Conservation (phyloP, 2,329 filamentous ascomycete species). For the Talaromyces sp. region DNA sequence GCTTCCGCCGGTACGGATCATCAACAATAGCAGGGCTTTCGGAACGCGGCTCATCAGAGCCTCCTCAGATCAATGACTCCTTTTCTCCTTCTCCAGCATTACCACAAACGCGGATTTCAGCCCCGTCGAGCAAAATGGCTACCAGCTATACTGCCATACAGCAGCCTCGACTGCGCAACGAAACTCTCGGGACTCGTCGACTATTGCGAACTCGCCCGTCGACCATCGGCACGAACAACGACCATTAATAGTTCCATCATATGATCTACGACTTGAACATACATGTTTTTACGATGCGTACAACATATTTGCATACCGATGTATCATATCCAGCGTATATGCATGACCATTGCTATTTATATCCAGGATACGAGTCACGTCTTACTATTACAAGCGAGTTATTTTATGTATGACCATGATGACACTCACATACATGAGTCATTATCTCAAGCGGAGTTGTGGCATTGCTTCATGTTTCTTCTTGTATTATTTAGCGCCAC, state of each 20-base stretch:
- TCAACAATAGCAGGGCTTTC: conserved; percentile 24
- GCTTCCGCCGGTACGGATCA: conserved; percentile 39
- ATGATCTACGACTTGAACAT: background rate
- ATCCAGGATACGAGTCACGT: conserved; percentile 4
- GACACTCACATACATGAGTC: background rate
- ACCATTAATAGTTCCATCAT: conserved; percentile 1
- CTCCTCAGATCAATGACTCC: conserved; percentile 17
- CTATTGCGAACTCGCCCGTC: conserved; percentile 31
- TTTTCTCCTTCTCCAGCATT: conserved; percentile 23
- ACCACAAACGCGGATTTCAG: conserved; percentile 32
- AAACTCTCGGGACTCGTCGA: conserved; percentile 35
- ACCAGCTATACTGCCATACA: conserved; percentile 39
- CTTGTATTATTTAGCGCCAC: conserved; percentile 8
- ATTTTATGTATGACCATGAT: conserved; percentile 7
- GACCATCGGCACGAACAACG: conserved; percentile 14
- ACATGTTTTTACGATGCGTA: conserved; percentile 7
- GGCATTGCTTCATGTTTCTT: conserved; percentile 6
- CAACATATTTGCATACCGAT: conserved; percentile 1
- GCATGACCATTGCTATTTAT: background rate
- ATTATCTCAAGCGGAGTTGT: conserved; percentile 2
- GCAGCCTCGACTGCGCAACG: conserved; percentile 29
- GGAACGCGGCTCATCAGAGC: conserved; percentile 24
- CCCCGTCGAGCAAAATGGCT: conserved; percentile 34
- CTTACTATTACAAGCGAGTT: background rate
- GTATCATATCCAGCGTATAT: conserved; percentile 5